These are phyloP conservation scores for Scleroderma citrinum DNA, from an alignment of 768 basidiomycete species.

Conservation along the genomic window DNA sequence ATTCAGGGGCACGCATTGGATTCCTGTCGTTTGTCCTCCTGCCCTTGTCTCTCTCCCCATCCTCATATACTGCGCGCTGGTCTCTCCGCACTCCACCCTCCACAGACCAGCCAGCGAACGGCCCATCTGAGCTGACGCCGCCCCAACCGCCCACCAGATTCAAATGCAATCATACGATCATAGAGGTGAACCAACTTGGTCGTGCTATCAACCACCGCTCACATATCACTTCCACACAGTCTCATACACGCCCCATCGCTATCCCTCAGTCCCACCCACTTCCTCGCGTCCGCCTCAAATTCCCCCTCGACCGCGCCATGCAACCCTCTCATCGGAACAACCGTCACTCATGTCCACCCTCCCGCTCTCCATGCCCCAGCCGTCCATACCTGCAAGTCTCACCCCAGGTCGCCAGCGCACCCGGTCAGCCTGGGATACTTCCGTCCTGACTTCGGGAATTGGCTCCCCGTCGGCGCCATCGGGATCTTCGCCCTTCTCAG, in stretches of 20 bases:
- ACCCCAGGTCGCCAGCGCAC: constrained; percentile 18
- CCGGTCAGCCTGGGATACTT: constrained; percentile 15
- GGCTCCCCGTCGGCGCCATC: constrained; percentile 5
- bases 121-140: neutral
- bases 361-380: neutral
- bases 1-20: neutral
- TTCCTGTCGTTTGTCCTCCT: neutral
- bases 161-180: constrained; percentile 29
- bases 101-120: neutral
- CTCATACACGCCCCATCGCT: constrained; percentile 16
- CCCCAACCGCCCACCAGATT: neutral
- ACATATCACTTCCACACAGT: constrained; percentile 14
- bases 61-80: neutral
- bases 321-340: constrained; percentile 11
- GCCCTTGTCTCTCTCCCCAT: neutral
- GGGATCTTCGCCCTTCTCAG: constrained; percentile 3
- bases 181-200: constrained; percentile 15
- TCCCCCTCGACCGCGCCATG: constrained; percentile 15
- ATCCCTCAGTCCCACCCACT: constrained; percentile 8
- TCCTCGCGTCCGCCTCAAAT: constrained; percentile 1
- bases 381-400: constrained; percentile 20
- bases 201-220: neutral
- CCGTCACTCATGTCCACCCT: constrained; percentile 1
- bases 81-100: neutral
- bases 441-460: neutral